phyloP scores from a whole-genome alignment of 2,329 filamentous ascomycete species.

The Fusarium citri region DNA sequence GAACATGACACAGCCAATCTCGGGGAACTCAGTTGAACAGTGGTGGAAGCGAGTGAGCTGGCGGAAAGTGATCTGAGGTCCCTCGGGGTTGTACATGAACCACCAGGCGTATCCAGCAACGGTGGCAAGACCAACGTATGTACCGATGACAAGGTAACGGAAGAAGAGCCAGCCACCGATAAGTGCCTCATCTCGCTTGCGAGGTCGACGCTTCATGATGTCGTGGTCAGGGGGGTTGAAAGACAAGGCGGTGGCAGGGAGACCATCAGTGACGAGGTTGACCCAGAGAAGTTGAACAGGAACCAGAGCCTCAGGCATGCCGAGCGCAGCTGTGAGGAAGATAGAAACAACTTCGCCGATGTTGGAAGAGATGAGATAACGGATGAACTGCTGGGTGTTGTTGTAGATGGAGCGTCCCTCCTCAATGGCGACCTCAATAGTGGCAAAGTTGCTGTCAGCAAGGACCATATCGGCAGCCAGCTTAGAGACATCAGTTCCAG shows the following conservation, averaged over 20 bases:
- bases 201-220: constrained; percentile 92
- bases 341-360: constrained; percentile 99
- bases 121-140: constrained; percentile 93
- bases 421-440: constrained; percentile 94
- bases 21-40: constrained; percentile 85
- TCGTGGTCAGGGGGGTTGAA: constrained; percentile 99
- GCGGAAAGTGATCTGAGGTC: constrained; percentile 90
- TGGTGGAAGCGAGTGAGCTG: constrained; percentile 94
- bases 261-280: constrained; percentile 96
- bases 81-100: constrained; percentile 95
- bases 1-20: constrained; percentile 95
- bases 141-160: constrained; percentile 95
- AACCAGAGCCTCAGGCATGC: constrained; percentile 97
- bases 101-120: constrained; percentile 99
- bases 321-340: constrained; percentile 94
- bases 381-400: constrained; percentile 99
- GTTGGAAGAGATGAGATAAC: constrained; percentile 98
- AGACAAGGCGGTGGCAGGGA: constrained; percentile 93
- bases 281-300: constrained; percentile 99
- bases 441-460: constrained; percentile 98
- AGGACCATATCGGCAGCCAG: constrained; percentile 98
- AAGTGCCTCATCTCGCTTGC: constrained; percentile 91
- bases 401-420: constrained; percentile 99
- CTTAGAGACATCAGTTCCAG: constrained; percentile 96
- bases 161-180: constrained; percentile 98